Evolutionary conservation across 139 green algal genomes (phyloP), one percentile per base, ranked within the genome.

Genomic region (Coelastrella sp.): DNA sequence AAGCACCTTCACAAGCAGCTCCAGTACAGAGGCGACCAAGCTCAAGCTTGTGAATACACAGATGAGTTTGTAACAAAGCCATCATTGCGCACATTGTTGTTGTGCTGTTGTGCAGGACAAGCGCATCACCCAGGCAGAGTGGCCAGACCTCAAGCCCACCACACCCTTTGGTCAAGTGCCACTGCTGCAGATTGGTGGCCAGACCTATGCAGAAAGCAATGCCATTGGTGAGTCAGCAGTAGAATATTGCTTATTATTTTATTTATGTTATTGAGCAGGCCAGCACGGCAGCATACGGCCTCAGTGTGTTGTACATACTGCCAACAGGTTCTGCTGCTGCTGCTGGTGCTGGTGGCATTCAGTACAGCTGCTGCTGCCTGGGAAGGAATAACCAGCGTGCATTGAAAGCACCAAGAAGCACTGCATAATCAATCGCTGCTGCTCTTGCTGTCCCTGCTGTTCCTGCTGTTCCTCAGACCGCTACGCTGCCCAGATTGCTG

Each of bases 121-220:
- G 27, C 82, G 35, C 25, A 60, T 89, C 9, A n/a, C n/a, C 7
- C 12, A 6, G 7, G 75, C 49, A 0, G 75, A 65, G 6, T 92
- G 84, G 88, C 59, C 84, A 0, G 80, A 81, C 70, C 6, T 88
- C 7, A 94, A 94, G 83, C 7, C 89, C 27, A 91, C 83, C 58
- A 90, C 84, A 49, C 92, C 92, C 0, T 93, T 93, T 63, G 86
- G 89, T 4, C 91, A 93, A 82, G 75, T 92, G 15, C 93, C 93
- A 4, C 86, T 93, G 25, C 91, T 95, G 22, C 86, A 95, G 87
- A 66, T 94, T 1, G 85, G 70, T 17, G 56, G 17, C 4, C n/a
- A 84, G 20, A n/a, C 63, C 27, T 19, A 84, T n/a, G 85, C 85
- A 22, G 72, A 90, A 72, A 90, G 57, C 66, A 76, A 61, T n/a